Base-by-base conservation (phyloP, 192 early-diverging fungal species). In the Backusella circina region DNA sequence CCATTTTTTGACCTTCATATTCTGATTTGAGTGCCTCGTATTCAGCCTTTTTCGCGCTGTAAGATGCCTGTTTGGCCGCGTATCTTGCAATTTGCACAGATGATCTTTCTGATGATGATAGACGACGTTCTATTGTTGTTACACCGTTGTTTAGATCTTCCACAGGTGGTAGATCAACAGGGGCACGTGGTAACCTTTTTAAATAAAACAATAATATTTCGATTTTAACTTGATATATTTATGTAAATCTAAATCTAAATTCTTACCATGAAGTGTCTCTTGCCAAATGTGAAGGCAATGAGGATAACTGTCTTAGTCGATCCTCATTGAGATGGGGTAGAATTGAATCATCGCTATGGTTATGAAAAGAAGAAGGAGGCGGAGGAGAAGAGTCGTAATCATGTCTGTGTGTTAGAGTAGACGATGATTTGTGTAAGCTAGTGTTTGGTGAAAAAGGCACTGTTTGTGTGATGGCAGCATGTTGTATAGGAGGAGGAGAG, bases 1-100 rank as follows among this genome's bases (percentile, higher is more conserved):
- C 31, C 65, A 67, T 67, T 30, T 67, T 67, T n/a, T 31, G 33
- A n/a, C 31, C 65, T 67, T 67, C 65, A 67, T 67, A 32, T 33
- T 67, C 65, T 35, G 65, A 31, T 67, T 31, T 31, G 16, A 33
- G 16, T 18, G 65, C 65, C 35, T 31, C 65, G 28, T 33, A 67
- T 67, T 31, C 28, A 18, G 65, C 65, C 13, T 67, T 31, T 67
- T 16, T 67, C 13, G 65, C 65, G 16, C 26, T 9, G 13, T 67
- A 67, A 28, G 54, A 61, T 21, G 65, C 65, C 16, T 67, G 65
- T 67, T 35, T 67, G 31, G 65, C 15, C 8, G 65, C 65, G 5
- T 67, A 67, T 16, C 33, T 67, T 31, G 65, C 65, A 33, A 67
- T 67, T 16, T 33, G 33, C 2, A 67, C 33, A n/a, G 65, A 67